Conservation (phyloP, 2,329 filamentous ascomycete genomes). For the Fusarium nodosum region DNA sequence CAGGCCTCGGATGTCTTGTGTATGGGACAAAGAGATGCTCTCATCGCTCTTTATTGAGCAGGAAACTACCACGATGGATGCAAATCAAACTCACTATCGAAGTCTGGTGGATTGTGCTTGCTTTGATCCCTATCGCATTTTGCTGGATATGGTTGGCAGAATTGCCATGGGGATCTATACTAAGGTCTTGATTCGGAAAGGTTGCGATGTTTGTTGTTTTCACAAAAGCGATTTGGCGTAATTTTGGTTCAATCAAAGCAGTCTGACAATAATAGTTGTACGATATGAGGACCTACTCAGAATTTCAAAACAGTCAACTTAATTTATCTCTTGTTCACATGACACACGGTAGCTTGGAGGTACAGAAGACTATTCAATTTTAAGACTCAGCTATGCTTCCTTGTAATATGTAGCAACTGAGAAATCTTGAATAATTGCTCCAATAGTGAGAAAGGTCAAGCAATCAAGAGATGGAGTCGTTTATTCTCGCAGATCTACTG, state of each 20-base stretch:
- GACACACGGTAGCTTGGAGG: neutral
- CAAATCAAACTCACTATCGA: conserved; percentile 61
- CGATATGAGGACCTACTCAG: neutral
- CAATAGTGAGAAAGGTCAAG: neutral
- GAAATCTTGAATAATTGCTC: too few relatives aligned
- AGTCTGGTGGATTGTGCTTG: conserved; percentile 64
- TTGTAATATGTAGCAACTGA: neutral
- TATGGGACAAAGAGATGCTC: conserved; percentile 64
- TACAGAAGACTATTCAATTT: neutral
- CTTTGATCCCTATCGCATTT: conserved; percentile 57
- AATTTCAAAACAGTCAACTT: neutral
- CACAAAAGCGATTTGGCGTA: neutral
- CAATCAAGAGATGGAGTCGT: neutral
- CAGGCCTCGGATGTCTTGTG: conserved; percentile 69
- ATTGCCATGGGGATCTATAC: conserved; percentile 25
- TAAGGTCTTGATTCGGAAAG: neutral
- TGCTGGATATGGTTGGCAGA: conserved; percentile 56
- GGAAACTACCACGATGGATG: conserved; percentile 60
- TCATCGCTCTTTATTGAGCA: conserved; percentile 62
- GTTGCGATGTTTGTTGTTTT: neutral
- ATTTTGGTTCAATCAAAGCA: neutral
- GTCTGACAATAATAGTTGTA: neutral
- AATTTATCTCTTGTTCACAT: neutral
- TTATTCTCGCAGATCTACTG: neutral
- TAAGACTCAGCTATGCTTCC: neutral